A percentile compares a stretch with the other conserved stretches of the same genome.
These are phyloP conservation scores for Fistulinella prunicolor DNA, from an alignment of 768 basidiomycete genomes.

Conservation along the genomic window DNA sequence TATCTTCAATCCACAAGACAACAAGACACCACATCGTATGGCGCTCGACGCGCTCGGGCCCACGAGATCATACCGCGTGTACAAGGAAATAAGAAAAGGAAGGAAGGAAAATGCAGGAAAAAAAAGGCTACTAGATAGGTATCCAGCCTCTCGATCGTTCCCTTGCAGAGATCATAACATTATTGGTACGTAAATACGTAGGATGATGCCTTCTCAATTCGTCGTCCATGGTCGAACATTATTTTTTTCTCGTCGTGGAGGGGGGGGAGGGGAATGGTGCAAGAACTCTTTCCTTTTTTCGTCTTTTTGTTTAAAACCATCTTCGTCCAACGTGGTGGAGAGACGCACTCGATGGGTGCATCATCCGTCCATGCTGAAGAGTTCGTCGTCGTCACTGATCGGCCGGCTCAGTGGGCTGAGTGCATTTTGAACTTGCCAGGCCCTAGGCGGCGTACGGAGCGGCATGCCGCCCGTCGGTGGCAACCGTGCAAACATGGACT, in stretches of 20 bases:
- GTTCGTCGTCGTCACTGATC: conserved; percentile 60
- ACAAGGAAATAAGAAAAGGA: conserved; percentile 5
- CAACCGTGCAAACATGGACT: conserved; percentile 54
- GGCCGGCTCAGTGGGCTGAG: conserved; percentile 63
- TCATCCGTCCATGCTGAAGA: conserved; percentile 68
- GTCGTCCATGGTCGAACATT: conserved; percentile 11
- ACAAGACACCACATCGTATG: conserved; percentile 3
- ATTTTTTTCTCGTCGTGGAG: not conserved
- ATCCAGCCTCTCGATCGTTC: conserved; percentile 28
- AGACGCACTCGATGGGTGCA: no score
- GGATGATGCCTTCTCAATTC: not conserved
- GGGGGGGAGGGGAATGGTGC: no score
- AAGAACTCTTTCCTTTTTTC: not conserved
- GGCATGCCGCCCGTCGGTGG: conserved; percentile 22
- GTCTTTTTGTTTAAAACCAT: not conserved
- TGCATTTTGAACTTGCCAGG: conserved; percentile 37
- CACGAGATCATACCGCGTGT: conserved; percentile 10
- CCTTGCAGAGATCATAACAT: conserved; percentile 24
- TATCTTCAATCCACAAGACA: conserved; percentile 15
- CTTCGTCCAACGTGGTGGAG: not conserved
- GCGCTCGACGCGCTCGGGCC: not conserved
- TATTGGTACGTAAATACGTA: conserved; percentile 29
- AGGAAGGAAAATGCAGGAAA: not conserved
- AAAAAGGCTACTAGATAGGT: conserved; percentile 31
- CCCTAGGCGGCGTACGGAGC: conserved; percentile 27